These are phyloP conservation scores for Entamoeba histolytica DNA, from an alignment of 208 protist species.

Conservation along the genomic window DNA sequence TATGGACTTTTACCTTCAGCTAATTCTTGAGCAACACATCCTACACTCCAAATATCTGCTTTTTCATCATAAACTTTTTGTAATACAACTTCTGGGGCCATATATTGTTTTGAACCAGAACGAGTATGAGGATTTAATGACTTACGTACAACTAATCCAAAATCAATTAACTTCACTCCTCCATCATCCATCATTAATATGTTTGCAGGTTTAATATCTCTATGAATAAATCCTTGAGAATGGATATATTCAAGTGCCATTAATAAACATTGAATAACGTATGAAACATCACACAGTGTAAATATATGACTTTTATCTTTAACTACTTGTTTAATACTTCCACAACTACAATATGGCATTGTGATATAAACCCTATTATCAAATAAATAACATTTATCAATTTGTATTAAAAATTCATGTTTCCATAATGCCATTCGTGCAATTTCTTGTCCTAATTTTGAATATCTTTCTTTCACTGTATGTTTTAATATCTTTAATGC, in stretches of 20 bases:
- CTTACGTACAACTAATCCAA: slow-evolving; percentile 10
- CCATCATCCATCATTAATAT: slow-evolving; percentile 18
- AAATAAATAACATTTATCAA: background rate
- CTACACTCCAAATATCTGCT: slow-evolving; percentile 7
- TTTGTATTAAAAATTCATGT: background rate
- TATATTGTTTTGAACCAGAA: slow-evolving; percentile 10
- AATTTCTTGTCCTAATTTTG: background rate
- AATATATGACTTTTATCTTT: background rate
- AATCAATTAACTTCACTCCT: slow-evolving; percentile 30
- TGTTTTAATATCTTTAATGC: background rate
- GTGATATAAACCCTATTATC: background rate
- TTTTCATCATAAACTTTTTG: slow-evolving; percentile 11
- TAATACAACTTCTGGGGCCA: slow-evolving; percentile 9
- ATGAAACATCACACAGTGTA: background rate
- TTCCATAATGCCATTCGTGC: background rate
- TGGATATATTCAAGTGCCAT: background rate
- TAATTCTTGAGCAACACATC: slow-evolving; percentile 7
- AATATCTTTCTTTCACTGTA: background rate
- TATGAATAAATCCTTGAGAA: background rate
- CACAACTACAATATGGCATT: background rate
- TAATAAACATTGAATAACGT: slow-evolving; percentile 10
- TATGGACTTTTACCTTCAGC: background rate
- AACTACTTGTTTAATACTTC: background rate
- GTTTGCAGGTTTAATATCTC: slow-evolving; percentile 35
- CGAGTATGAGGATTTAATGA: background rate